These are phyloP conservation scores for Colletotrichum sp. DNA, from an alignment of 2,329 filamentous ascomycete species.

Conservation along the genomic window DNA sequence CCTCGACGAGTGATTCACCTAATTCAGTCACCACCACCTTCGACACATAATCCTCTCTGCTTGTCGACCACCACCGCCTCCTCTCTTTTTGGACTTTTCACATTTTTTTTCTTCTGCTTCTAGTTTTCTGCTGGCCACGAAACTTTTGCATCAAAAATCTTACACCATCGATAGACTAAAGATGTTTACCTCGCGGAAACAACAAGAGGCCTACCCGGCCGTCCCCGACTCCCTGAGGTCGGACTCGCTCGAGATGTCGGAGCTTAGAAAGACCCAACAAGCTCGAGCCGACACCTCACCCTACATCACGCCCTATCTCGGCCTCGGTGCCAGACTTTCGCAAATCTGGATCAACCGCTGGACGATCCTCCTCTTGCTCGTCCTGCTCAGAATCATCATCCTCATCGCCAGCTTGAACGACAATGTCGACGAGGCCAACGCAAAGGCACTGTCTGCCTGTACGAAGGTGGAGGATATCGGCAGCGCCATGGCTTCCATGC, in stretches of 20 bases:
- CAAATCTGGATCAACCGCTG: constrained; percentile 98
- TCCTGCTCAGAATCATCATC: constrained; percentile 82
- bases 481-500: constrained; percentile 97
- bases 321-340: constrained; percentile 85
- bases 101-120: neutral
- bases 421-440: constrained; percentile 77
- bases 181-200: constrained; percentile 42
- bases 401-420: constrained; percentile 75
- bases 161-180: constrained; percentile 32
- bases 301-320: constrained; percentile 88
- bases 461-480: constrained; percentile 91
- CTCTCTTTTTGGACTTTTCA: neutral
- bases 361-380: constrained; percentile 87
- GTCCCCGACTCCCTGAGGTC: constrained; percentile 42
- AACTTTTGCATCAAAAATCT: constrained; percentile 1
- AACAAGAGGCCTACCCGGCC: constrained; percentile 37
- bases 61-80: neutral
- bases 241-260: constrained; percentile 40
- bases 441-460: constrained; percentile 86
- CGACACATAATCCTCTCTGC: neutral
- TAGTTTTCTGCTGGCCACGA: constrained; percentile 1
- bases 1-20: constrained; percentile 11
- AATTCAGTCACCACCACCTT: constrained; percentile 2
- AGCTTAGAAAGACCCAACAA: constrained; percentile 34
- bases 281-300: constrained; percentile 62